Evolutionary conservation across 768 basidiomycete genomes (phyloP).

Genomic region (Leccinum variicolor): DNA sequence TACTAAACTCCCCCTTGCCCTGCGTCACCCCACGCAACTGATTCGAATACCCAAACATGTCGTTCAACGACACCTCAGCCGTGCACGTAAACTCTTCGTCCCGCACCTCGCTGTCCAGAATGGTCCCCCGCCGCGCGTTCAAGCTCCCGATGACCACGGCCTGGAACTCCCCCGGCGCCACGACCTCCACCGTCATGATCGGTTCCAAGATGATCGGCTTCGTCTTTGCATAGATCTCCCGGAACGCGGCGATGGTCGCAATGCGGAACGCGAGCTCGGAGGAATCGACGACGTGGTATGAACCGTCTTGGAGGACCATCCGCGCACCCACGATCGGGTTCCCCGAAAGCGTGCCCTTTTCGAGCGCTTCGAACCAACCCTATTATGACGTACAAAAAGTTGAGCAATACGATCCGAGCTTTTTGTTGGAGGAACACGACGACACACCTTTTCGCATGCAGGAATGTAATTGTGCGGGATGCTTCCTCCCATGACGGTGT

Average conservation of each 20-base stretch:
- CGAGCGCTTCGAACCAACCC: conserved; percentile 94
- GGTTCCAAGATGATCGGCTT: conserved; percentile 87
- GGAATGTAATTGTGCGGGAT: conserved; percentile 92
- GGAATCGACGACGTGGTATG: conserved; percentile 91
- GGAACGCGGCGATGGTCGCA: conserved; percentile 88
- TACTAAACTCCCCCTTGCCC: conserved; percentile 90
- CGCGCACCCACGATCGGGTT: conserved; percentile 84
- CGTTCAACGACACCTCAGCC: conserved; percentile 92
- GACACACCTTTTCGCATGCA: conserved; percentile 82
- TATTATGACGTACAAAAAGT: conserved; percentile 28
- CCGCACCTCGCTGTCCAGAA: conserved; percentile 92
- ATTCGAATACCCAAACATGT: conserved; percentile 98
- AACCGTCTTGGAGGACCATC: conserved; percentile 88
- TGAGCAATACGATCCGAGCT: not conserved
- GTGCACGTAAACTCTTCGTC: conserved; percentile 94
- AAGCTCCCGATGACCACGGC: conserved; percentile 91
- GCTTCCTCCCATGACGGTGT: conserved; percentile 86
- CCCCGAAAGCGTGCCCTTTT: conserved; percentile 87
- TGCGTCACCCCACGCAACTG: conserved; percentile 92
- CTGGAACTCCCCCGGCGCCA: conserved; percentile 96
- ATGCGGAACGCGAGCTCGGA: conserved; percentile 94
- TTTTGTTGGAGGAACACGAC: not conserved
- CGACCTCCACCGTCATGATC: conserved; percentile 98
- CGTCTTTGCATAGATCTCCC: conserved; percentile 79
- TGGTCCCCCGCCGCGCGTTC: conserved; percentile 89